Evolutionary conservation across 192 early-diverging fungal species (phyloP).

Genomic region (Obelidium mucronatum): DNA sequence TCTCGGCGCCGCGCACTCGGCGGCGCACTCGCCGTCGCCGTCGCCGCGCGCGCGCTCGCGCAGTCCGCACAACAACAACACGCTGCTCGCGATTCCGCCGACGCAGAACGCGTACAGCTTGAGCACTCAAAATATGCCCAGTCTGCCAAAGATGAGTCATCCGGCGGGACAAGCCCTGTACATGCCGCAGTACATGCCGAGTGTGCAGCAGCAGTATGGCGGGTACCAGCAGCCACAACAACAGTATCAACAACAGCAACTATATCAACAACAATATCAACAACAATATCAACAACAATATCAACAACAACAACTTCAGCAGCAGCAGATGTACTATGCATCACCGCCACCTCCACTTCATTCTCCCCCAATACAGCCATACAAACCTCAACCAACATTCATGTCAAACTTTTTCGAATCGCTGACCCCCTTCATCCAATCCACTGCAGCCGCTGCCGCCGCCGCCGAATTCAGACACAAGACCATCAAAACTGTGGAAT

Average conservation of each 20-base stretch:
- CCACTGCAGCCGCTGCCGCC: background rate
- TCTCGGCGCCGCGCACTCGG: background rate
- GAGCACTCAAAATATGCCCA: background rate
- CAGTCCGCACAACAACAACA: background rate
- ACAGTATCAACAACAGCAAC: background rate
- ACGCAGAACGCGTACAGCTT: background rate
- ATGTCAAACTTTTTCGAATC: background rate
- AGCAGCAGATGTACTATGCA: background rate
- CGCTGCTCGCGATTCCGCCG: constrained; percentile 8
- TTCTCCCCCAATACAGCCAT: background rate
- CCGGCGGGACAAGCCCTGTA: background rate
- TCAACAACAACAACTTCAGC: background rate
- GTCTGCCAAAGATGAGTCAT: background rate
- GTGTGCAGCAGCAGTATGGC: background rate
- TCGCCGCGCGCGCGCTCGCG: too few relatives aligned
- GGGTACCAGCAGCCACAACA: constrained; percentile 2
- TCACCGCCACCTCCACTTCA: background rate
- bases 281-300: background rate
- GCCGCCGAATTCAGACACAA: constrained; percentile 51
- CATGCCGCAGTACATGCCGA: background rate
- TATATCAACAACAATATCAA: background rate
- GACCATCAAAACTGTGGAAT: constrained; percentile 52
- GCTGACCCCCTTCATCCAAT: background rate
- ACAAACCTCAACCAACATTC: constrained; percentile 3
- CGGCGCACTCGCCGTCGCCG: background rate